Percentiles rank a stretch among this genome's conserved stretches.
These are phyloP conservation scores for Blastobotrys persicus DNA, from an alignment of 1,139 yeast genomes.

Conservation along the genomic window DNA sequence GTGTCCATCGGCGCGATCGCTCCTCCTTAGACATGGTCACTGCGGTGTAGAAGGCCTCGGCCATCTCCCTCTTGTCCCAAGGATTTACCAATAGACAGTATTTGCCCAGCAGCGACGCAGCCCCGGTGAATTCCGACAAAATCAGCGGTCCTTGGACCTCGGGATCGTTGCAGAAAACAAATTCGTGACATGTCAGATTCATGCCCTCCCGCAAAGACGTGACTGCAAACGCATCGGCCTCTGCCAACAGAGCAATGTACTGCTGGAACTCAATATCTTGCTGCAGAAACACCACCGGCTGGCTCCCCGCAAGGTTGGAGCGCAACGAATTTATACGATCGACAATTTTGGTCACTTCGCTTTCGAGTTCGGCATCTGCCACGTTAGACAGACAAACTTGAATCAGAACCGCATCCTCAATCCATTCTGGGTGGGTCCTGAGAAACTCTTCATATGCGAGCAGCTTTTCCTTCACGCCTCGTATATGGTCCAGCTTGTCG, in stretches of 20 bases:
- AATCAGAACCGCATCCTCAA: slow-evolving; percentile 69
- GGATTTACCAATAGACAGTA: slow-evolving; percentile 87
- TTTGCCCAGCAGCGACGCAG: slow-evolving; percentile 64
- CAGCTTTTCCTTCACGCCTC: slow-evolving; percentile 86
- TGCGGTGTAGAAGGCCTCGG: slow-evolving; percentile 59
- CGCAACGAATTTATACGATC: slow-evolving; percentile 81
- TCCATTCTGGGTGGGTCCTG: slow-evolving; percentile 63
- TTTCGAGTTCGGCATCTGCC: slow-evolving; percentile 50
- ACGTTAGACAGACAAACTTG: slow-evolving; percentile 72
- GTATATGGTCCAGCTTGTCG: slow-evolving; percentile 80
- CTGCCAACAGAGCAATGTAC: slow-evolving; percentile 78
- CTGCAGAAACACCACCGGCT: slow-evolving; percentile 79
- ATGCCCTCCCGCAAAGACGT: slow-evolving; percentile 94
- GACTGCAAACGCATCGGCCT: slow-evolving; percentile 84
- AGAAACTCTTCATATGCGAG: slow-evolving; percentile 83
- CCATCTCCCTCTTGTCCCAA: slow-evolving; percentile 73
- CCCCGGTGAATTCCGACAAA: slow-evolving; percentile 91
- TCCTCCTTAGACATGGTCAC: slow-evolving; percentile 63
- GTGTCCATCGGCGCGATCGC: slow-evolving; percentile 59
- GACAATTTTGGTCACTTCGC: slow-evolving; percentile 72
- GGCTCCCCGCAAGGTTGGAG: slow-evolving; percentile 55
- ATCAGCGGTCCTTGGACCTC: slow-evolving; percentile 77
- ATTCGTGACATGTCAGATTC: slow-evolving; percentile 95
- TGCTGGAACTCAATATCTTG: slow-evolving; percentile 89
- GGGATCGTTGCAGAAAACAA: slow-evolving; percentile 64